Conservation (phyloP, 495 filamentous ascomycete genomes). For the Lasiosphaeria miniovina region DNA sequence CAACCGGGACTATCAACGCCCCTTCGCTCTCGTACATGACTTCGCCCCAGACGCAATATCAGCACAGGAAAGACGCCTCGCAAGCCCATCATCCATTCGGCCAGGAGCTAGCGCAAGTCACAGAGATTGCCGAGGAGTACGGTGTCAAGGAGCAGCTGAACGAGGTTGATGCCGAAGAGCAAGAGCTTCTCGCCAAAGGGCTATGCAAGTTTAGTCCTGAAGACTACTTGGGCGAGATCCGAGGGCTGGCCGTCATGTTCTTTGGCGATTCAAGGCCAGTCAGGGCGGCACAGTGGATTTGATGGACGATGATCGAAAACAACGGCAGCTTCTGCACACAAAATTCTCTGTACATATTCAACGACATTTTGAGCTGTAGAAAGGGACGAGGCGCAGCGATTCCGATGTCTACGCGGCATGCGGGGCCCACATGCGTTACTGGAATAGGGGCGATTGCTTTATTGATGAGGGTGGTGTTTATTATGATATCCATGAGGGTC, state of each 20-base stretch:
- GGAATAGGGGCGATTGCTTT: neutral
- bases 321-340: neutral
- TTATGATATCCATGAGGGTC: no score
- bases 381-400: neutral
- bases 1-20: slow-evolving; percentile 4
- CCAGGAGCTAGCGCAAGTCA: slow-evolving; percentile 69
- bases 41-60: slow-evolving; percentile 15
- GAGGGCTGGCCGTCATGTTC: slow-evolving; percentile 56
- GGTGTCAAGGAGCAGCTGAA: slow-evolving; percentile 60
- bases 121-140: slow-evolving; percentile 85
- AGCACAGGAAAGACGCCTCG: slow-evolving; percentile 30
- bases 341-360: slow-evolving; percentile 22
- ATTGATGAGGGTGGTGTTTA: neutral
- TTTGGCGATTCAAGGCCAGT: slow-evolving; percentile 23
- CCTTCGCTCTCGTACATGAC: slow-evolving; percentile 27
- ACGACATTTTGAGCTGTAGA: slow-evolving; percentile 11
- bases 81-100: slow-evolving; percentile 58
- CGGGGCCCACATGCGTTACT: neutral
- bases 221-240: slow-evolving; percentile 83
- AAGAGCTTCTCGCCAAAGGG: slow-evolving; percentile 60
- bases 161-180: slow-evolving; percentile 69
- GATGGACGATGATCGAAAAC: neutral
- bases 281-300: slow-evolving; percentile 21
- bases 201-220: slow-evolving; percentile 71
- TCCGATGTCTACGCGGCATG: neutral